Percentiles rank a stretch among this genome's conserved stretches.
phyloP scores from a whole-genome alignment of 2,329 filamentous ascomycete genomes.

The Phialophora chinensis region DNA sequence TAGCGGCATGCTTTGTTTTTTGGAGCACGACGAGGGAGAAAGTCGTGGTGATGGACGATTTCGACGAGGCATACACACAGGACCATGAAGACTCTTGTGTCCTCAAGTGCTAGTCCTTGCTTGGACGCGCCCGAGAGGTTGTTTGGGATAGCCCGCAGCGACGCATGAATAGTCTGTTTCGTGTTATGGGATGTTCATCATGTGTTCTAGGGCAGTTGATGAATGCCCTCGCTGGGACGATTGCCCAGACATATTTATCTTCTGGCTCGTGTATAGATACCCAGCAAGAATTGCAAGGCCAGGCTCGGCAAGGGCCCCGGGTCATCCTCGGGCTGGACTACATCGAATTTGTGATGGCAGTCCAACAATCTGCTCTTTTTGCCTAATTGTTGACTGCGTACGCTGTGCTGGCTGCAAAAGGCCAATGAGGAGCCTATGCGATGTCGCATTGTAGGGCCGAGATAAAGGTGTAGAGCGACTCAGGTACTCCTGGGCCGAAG shows the following conservation, averaged over 20 bases:
- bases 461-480: background rate
- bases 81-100: background rate
- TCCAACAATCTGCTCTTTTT: conserved; percentile 1
- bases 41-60: background rate
- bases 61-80: background rate
- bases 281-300: background rate
- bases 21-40: background rate
- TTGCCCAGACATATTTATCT: background rate
- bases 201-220: background rate
- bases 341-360: background rate
- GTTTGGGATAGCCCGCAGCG: background rate
- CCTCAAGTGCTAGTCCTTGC: background rate
- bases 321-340: conserved; percentile 16
- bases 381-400: conserved; percentile 4
- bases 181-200: background rate
- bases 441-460: background rate
- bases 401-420: background rate
- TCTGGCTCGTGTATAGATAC: background rate
- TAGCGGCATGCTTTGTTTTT: too few species aligned
- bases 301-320: conserved; percentile 5
- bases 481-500: background rate
- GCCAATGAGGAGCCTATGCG: background rate
- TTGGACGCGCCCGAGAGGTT: background rate
- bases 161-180: background rate
- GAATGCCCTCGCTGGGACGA: background rate